Percentiles rank a stretch among this genome's conserved stretches.
These are phyloP conservation scores for Ophiostoma quercus DNA, from an alignment of 2,329 filamentous ascomycete genomes.

Conservation along the genomic window DNA sequence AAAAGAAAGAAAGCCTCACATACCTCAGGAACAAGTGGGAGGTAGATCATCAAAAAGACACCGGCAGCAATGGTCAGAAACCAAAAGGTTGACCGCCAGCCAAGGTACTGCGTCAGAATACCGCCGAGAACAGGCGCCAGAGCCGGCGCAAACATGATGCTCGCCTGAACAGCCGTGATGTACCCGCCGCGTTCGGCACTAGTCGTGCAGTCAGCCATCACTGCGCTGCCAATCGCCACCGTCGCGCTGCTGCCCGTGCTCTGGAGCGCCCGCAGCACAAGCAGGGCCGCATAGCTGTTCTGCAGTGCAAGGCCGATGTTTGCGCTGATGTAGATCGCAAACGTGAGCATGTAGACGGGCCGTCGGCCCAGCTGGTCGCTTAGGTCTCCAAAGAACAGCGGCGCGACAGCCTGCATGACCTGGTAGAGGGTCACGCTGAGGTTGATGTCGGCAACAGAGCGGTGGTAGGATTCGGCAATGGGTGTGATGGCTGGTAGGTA, in stretches of 20 bases:
- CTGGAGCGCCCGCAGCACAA: conserved; percentile 48
- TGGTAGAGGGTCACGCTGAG: conserved; percentile 41
- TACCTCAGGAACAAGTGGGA: conserved; percentile 29
- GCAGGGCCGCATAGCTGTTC: conserved; percentile 40
- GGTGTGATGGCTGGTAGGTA: conserved; percentile 44
- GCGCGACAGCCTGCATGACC: conserved; percentile 50
- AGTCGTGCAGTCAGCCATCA: conserved; percentile 47
- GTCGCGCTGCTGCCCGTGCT: conserved; percentile 50
- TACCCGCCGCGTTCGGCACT: conserved; percentile 52
- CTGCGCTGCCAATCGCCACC: conserved; percentile 47
- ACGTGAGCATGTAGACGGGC: conserved; percentile 44
- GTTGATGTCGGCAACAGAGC: conserved; percentile 37
- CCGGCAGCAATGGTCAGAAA: conserved; percentile 44
- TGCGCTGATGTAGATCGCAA: conserved; percentile 43
- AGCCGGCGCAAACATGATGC: conserved; percentile 39
- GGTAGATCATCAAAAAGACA: conserved; percentile 35
- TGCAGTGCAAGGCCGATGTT: conserved; percentile 44
- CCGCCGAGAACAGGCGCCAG: conserved; percentile 50
- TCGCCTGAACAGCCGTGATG: conserved; percentile 45
- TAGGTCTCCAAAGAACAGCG: conserved; percentile 47
- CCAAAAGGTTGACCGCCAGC: conserved; percentile 54
- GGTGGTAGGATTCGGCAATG: conserved; percentile 38
- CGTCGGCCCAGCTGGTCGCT: conserved; percentile 46
- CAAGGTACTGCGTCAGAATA: conserved; percentile 45
- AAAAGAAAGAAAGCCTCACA: neutral